Base-by-base conservation (phyloP, 345 rosid genomes). In the Acer saccharum region DNA sequence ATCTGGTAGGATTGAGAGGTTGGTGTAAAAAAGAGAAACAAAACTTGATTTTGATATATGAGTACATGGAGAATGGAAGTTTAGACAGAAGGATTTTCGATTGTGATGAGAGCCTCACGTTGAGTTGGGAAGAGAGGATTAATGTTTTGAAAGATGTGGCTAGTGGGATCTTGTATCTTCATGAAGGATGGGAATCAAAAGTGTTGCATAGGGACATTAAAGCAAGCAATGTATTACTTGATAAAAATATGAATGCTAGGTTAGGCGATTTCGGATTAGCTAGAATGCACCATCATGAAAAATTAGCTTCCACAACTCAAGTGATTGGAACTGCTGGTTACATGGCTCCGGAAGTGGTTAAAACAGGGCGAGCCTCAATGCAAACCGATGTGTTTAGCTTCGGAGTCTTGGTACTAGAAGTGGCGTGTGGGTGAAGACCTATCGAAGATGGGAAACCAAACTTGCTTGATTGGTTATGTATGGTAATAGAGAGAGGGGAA, bases 301-400 rank as follows among this genome's bases (percentile, higher is more conserved):
- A 71, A 48, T 13, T 66, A 16, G 81, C 75, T 14, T 61, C 25
- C 74, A 83, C 81, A 16, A 80, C 86, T 14, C 76, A 5, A 48
- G 83, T 83, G 52, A 80, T 83, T 44, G 83, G 86, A 20, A 83
- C 86, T 3, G 81, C 58, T 7, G 81, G 83, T 8, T 77, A 83
- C 79, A 74, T 80, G 71, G 81, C 79, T 0, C 83, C 81, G 0
- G 77, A 83, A 46, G 27, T 83, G 77, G 77, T 89, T 62, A 83
- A 50, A 65, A 85, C 85, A 0, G 92, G 92, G 2, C 86, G 86
- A 72, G 83, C 88, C 0, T 83, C 90, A 13, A 85, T 84, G 52
- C 84, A 82, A 72, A 85, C 92, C 4, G 87, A 88, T 77, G 86
- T 83, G 32, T 89, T 83, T 69, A 73, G 88, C 23, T 87, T 79